These are phyloP conservation scores for Euphorbia lathyris DNA, from an alignment of 345 rosid genomes.

Conservation along the genomic window DNA sequence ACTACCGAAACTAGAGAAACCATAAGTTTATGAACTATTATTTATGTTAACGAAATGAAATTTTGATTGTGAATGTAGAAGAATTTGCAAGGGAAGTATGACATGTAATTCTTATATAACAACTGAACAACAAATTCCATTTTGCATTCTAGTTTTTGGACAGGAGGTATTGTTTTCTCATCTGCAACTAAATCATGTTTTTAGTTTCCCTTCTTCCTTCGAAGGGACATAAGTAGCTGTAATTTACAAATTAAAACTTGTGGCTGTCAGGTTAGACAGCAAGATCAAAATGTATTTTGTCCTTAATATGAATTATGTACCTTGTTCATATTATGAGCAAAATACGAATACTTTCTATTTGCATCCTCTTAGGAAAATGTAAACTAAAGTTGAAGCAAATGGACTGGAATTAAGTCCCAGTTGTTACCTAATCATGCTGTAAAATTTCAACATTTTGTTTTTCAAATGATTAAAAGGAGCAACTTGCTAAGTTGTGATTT, in stretches of 20 bases:
- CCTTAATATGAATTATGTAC: neutral
- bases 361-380: neutral
- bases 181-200: too few species aligned
- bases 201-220: neutral
- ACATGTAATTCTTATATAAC: too few species aligned
- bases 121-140: too few species aligned
- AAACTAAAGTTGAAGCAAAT: neutral
- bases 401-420: neutral
- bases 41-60: too few species aligned
- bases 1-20: too few species aligned
- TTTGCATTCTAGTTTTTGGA: neutral
- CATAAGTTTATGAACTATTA: too few species aligned
- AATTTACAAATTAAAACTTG: neutral
- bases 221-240: neutral
- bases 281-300: neutral
- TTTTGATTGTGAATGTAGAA: too few species aligned
- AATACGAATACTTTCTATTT: neutral
- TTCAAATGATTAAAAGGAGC: neutral
- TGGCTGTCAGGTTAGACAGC: neutral
- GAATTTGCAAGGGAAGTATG: too few species aligned
- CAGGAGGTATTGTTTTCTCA: too few species aligned
- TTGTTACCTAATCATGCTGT: neutral
- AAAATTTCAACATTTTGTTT: neutral
- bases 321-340: neutral
- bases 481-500: neutral